Evolutionary conservation across 495 filamentous ascomycete genomes (phyloP).

Genomic region (Penicillium maclennaniae): DNA sequence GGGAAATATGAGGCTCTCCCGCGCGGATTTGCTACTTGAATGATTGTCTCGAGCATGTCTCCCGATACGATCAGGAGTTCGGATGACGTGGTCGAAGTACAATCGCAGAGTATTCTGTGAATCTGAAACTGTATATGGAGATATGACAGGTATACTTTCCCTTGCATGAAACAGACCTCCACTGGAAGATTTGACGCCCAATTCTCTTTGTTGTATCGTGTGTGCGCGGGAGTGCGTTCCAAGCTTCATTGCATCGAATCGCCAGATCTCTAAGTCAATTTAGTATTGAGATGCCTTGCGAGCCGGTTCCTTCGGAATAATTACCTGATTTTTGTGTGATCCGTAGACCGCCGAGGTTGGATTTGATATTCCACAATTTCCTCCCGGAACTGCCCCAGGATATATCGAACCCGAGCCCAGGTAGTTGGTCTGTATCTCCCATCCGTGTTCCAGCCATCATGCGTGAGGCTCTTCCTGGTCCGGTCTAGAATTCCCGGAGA

Average conservation of each 20-base stretch:
- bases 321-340: constrained; percentile 13
- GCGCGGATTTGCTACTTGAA: constrained; percentile 14
- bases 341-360: constrained; percentile 7
- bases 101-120: constrained; percentile 13
- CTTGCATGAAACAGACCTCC: constrained; percentile 13
- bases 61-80: constrained; percentile 15
- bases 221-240: constrained; percentile 13
- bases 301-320: background rate
- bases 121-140: constrained; percentile 21
- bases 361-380: constrained; percentile 20
- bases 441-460: too few relatives aligned
- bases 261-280: constrained; percentile 11
- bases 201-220: constrained; percentile 13
- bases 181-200: constrained; percentile 13
- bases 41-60: constrained; percentile 18
- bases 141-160: constrained; percentile 17
- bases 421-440: too few relatives aligned
- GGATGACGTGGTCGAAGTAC: constrained; percentile 1
- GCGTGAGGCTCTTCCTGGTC: too few relatives aligned
- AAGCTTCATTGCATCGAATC: constrained; percentile 11
- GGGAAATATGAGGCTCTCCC: constrained; percentile 2
- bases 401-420: constrained; percentile 14
- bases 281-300: background rate
- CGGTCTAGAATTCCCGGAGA: too few relatives aligned
- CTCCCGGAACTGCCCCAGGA: constrained; percentile 17